These are phyloP conservation scores for Ambrosia trifida DNA, from an alignment of 129 eudicot species.

Conservation along the genomic window DNA sequence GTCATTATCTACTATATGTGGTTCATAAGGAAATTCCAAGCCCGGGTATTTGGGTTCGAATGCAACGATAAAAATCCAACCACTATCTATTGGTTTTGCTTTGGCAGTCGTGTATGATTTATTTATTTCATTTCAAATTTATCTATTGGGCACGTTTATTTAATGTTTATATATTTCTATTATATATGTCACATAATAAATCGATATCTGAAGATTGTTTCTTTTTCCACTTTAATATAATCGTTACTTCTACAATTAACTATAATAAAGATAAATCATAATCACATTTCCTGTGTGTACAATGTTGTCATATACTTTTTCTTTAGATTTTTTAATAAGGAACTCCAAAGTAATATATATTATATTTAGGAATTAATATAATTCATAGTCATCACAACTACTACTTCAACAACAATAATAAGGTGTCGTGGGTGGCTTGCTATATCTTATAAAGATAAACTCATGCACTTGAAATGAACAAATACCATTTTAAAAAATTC, in stretches of 20 bases:
- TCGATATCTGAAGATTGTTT: background rate
- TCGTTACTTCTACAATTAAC: background rate
- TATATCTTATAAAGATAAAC: too few species aligned
- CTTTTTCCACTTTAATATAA: background rate
- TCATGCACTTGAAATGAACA: too few species aligned
- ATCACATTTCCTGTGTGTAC: too few species aligned
- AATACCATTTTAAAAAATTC: too few species aligned
- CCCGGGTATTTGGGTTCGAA: constrained; percentile 63
- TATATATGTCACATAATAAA: background rate
- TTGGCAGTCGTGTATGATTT: background rate
- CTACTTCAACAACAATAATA: too few species aligned
- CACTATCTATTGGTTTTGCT: background rate
- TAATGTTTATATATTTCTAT: background rate
- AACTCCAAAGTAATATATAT: too few species aligned
- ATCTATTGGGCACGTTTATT: background rate
- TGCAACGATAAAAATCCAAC: constrained; percentile 20
- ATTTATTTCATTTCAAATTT: background rate
- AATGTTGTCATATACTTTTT: too few species aligned
- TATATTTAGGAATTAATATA: too few species aligned
- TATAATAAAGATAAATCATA: too few species aligned
- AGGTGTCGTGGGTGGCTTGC: too few species aligned
- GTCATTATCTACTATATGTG: constrained; percentile 53
- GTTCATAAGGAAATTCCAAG: constrained; percentile 67
- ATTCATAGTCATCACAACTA: too few species aligned
- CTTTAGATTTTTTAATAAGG: too few species aligned